Percentiles rank a stretch among this genome's conserved stretches.
Evolutionary conservation across 2,329 filamentous ascomycete genomes (phyloP).

Genomic region (Gremmenia infestans): DNA sequence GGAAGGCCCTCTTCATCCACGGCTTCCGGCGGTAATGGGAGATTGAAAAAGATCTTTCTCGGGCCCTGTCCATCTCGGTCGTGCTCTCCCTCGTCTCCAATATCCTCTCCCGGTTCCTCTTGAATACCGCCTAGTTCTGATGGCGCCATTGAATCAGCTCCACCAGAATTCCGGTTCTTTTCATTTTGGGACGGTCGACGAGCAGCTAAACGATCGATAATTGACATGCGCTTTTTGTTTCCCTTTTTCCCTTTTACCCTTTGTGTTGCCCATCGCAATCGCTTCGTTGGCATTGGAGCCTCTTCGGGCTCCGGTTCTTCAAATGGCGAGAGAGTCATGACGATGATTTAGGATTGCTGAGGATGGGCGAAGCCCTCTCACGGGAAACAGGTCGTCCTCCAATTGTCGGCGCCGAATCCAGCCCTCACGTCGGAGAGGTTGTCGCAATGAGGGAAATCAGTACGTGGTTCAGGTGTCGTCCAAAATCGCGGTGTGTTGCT

Average conservation of each 20-base stretch:
- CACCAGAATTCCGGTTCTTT: constrained; percentile 57
- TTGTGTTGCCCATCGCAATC: constrained; percentile 95
- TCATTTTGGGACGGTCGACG: constrained; percentile 55
- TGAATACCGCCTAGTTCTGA: constrained; percentile 27
- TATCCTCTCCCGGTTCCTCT: constrained; percentile 23
- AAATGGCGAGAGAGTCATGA: constrained; percentile 15
- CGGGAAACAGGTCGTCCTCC: constrained; percentile 15
- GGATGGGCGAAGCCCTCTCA: constrained; percentile 20
- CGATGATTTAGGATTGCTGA: constrained; percentile 10
- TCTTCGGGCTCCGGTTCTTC: constrained; percentile 32
- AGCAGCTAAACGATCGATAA: constrained; percentile 64
- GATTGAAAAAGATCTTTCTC: constrained; percentile 78
- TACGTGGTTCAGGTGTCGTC: neutral
- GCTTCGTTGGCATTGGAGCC: constrained; percentile 60
- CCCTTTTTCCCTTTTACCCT: constrained; percentile 73
- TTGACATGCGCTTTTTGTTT: constrained; percentile 72
- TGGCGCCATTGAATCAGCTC: constrained; percentile 32
- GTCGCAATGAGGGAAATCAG: neutral
- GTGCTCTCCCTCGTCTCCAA: constrained; percentile 30
- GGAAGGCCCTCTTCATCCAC: constrained; percentile 79
- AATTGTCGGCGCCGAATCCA: neutral
- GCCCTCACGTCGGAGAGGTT: neutral
- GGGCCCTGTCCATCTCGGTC: constrained; percentile 35
- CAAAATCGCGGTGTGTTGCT: neutral
- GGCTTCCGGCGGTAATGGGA: constrained; percentile 68